These are phyloP conservation scores for Polymyxa betae DNA, from an alignment of 208 protist species.

Conservation along the genomic window DNA sequence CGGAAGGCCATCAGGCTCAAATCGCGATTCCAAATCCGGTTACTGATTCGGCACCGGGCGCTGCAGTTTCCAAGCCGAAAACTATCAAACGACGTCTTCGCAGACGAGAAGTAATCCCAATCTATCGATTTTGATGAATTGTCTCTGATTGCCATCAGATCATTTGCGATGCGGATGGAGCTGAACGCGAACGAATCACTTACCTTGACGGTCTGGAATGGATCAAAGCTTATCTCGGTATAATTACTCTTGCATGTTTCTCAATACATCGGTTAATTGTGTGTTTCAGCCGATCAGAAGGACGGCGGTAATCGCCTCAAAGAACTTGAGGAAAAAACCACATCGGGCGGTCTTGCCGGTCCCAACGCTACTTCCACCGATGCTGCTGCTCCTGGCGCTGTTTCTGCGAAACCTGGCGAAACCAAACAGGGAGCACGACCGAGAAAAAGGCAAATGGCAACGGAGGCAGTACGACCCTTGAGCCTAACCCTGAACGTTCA, in stretches of 20 bases:
- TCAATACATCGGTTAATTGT: not conserved
- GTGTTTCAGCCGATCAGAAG: not conserved
- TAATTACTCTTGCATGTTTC: not conserved
- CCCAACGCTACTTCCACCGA: not conserved
- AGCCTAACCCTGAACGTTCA: not conserved
- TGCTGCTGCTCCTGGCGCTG: not conserved
- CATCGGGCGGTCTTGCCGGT: not conserved
- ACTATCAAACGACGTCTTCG: not conserved
- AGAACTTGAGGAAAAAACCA: not conserved
- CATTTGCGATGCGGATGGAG: not conserved
- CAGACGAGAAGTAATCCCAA: not conserved
- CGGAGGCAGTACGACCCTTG: no score
- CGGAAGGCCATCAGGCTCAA: not conserved
- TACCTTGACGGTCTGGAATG: not conserved
- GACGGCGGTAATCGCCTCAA: not conserved
- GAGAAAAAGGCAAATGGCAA: no score
- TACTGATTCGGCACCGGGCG: not conserved
- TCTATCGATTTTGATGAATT: not conserved
- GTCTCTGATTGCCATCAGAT: not conserved
- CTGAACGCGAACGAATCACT: conserved; percentile 10
- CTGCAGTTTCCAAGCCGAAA: not conserved
- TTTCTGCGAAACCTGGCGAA: not conserved
- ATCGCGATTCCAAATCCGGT: not conserved
- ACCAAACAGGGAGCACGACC: not conserved
- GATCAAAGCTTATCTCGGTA: conserved; percentile 41